Percentiles rank a stretch among this genome's conserved stretches.
Evolutionary conservation across 345 rosid species (phyloP).

Genomic region (Aquilaria yunnanensis): DNA sequence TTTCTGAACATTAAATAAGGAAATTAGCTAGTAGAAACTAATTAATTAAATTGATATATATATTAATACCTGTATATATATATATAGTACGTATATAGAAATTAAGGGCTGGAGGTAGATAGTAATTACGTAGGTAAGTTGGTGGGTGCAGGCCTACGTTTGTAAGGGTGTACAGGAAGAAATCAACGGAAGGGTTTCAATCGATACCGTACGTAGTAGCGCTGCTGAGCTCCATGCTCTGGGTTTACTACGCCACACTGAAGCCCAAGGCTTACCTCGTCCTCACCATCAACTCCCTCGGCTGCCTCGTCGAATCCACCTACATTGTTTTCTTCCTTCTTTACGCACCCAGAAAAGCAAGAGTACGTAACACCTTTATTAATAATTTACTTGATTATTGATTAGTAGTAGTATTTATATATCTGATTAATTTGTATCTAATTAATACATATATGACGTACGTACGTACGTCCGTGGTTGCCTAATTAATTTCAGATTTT

Average conservation of each 20-base stretch:
- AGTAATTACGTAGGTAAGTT: neutral
- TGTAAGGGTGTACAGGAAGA: constrained; percentile 43
- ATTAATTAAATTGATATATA: neutral
- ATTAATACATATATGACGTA: too few species aligned
- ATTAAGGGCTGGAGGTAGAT: neutral
- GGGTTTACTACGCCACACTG: constrained; percentile 50
- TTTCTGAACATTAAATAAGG: neutral
- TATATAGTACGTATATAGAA: too few species aligned
- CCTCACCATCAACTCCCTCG: constrained; percentile 36
- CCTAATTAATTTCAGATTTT: constrained; percentile 17
- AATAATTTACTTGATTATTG: too few species aligned
- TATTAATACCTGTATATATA: too few species aligned
- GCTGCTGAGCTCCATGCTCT: constrained; percentile 44
- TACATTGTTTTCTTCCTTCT: constrained; percentile 38
- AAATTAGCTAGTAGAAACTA: too few species aligned
- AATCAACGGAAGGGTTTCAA: constrained; percentile 60
- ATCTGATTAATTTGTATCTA: too few species aligned
- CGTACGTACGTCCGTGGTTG: too few species aligned
- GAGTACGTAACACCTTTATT: constrained; percentile 21
- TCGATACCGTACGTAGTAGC: constrained; percentile 58
- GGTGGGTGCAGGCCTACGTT: constrained; percentile 45
- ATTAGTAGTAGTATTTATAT: too few species aligned
- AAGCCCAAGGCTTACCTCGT: constrained; percentile 39
- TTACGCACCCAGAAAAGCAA: constrained; percentile 43
- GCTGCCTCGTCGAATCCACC: constrained; percentile 38